Evolutionary conservation across 2,329 filamentous ascomycete species (phyloP).

Genomic region (Pseudogymnoascus sp.): DNA sequence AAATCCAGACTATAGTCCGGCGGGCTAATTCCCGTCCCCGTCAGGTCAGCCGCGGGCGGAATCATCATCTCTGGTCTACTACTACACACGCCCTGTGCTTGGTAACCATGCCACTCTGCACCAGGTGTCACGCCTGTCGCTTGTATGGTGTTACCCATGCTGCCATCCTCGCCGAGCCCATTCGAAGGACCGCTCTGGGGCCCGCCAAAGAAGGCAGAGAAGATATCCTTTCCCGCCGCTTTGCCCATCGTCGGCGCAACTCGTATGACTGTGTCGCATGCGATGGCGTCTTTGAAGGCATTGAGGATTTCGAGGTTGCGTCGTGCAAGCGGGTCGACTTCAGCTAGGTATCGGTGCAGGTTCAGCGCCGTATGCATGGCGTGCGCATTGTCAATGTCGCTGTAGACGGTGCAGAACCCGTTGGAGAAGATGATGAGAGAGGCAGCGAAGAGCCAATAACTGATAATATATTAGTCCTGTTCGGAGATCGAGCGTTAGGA

Average conservation of each 20-base stretch:
- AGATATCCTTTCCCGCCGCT: not conserved
- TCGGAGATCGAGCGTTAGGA: not conserved
- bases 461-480: conserved; percentile 22
- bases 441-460: conserved; percentile 49
- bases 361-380: conserved; percentile 37
- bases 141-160: not conserved
- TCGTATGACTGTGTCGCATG: not conserved
- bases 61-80: not conserved
- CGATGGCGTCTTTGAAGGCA: not conserved
- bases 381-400: conserved; percentile 34
- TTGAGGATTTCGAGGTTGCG: not conserved
- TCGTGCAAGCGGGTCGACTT: conserved; percentile 40
- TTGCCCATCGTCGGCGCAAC: not conserved
- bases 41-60: not conserved
- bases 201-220: not conserved
- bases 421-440: conserved; percentile 48
- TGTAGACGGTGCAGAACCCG: conserved; percentile 44
- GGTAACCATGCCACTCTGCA: not conserved
- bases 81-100: not conserved
- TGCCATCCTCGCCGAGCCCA: not conserved
- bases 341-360: conserved; percentile 42
- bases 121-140: not conserved
- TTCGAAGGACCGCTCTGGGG: not conserved
- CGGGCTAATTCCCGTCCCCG: not conserved
- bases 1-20: not conserved